Evolutionary conservation across 2,329 filamentous ascomycete genomes (phyloP), one percentile per base, ranked within the genome.

Genomic region (Pestalotiopsis sp.): DNA sequence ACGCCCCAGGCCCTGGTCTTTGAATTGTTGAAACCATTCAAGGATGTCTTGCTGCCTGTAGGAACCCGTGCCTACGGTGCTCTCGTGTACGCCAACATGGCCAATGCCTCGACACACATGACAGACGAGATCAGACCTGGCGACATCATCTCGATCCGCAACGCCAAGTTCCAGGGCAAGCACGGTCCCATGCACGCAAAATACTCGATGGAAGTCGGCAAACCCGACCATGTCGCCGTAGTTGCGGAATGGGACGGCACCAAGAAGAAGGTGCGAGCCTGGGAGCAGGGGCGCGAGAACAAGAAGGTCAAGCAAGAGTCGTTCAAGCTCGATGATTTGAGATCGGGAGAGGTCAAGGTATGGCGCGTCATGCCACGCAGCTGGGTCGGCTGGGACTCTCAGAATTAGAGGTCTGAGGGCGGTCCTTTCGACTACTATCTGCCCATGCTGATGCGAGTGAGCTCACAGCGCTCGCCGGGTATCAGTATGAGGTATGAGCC

Each of bases 161-260:
- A 98, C 75, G 93, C 95, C 52, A 93, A 91, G 73, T 98, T 99
- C 83, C 94, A 98, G 81, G 96, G 96, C 69, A 97, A 98, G 80
- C 94, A 95, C 74, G 96, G 96, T 1, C 89, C 94, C 4, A 95
- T 99, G 92, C 95, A 98, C 78, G 92, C 93, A 73, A 98, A 98
- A 80, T 99, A 99, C 80, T 91, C 87, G 63, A 84, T 90, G 66
- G 96, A 99, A 74, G 93, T 98, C 1, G 95, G 94, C 72, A 96
- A 94, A 78, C 89, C 89, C 4, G 94, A 95, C 72, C 96, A 99
- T 76, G 95, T 98, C 0, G 96, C 89, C 2, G 84, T 99, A 2
- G 95, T 99, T 4, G 89, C 94, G 11, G 96, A 99, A 79, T 99
- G 96, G 96, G 96, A 99, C 79, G 96, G 96, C 3, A 97, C 94